These are phyloP conservation scores for Globisporangium polare DNA, from an alignment of 352 stramenopile species.

Conservation along the genomic window DNA sequence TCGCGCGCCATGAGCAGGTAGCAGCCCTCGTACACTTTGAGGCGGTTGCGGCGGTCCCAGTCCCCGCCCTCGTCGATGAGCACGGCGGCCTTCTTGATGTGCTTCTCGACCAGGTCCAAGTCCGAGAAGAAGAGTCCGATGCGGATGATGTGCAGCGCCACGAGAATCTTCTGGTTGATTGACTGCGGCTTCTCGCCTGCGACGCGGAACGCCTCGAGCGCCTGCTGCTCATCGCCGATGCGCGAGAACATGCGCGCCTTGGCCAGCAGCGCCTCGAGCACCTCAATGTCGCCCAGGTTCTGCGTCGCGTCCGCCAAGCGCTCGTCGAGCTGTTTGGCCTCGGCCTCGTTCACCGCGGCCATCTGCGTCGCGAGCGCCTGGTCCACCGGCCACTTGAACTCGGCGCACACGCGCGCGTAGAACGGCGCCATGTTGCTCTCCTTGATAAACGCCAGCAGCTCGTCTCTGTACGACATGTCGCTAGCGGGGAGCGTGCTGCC, in stretches of 20 bases:
- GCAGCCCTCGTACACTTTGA: slow-evolving; percentile 98
- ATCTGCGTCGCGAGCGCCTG: slow-evolving; percentile 51
- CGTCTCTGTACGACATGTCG: slow-evolving; percentile 36
- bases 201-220: slow-evolving; percentile 90
- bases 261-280: slow-evolving; percentile 93
- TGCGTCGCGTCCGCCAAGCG: slow-evolving; percentile 92
- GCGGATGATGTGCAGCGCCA: slow-evolving; percentile 91
- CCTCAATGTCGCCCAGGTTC: slow-evolving; percentile 97
- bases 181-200: slow-evolving; percentile 92
- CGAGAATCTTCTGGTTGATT: slow-evolving; percentile 98
- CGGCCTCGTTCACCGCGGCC: slow-evolving; percentile 52
- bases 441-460: slow-evolving; percentile 64
- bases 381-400: slow-evolving; percentile 74
- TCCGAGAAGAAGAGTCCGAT: slow-evolving; percentile 88
- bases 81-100: slow-evolving; percentile 87
- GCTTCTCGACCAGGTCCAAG: slow-evolving; percentile 74
- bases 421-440: slow-evolving; percentile 75
- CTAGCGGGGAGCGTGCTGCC: slow-evolving; percentile 28
- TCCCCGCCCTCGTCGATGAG: slow-evolving; percentile 95
- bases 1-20: slow-evolving; percentile 92
- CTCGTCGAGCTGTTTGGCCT: slow-evolving; percentile 81
- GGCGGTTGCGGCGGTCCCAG: slow-evolving; percentile 98
- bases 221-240: slow-evolving; percentile 90
- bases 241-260: slow-evolving; percentile 94
- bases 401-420: slow-evolving; percentile 63